Conservation (phyloP, 1,284 basidiomycete genomes). For the Naganishia cerealis region DNA sequence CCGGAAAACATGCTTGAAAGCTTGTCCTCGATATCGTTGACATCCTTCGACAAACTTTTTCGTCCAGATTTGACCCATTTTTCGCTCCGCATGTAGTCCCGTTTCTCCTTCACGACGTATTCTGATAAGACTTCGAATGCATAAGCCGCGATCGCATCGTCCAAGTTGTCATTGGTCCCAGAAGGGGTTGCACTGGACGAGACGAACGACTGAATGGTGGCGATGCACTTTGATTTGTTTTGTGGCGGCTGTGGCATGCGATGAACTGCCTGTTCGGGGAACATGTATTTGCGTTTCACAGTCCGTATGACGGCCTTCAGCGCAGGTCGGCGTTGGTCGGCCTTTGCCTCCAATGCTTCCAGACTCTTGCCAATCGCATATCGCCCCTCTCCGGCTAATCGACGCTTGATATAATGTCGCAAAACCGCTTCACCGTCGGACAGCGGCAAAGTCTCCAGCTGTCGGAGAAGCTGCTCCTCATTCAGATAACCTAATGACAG, state of each 20-base stretch:
- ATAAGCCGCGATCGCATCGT: constrained; percentile 43
- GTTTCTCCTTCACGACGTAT: constrained; percentile 50
- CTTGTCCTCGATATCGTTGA: constrained; percentile 51
- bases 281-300: constrained; percentile 47
- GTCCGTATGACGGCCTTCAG: constrained; percentile 50
- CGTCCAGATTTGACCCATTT: constrained; percentile 52
- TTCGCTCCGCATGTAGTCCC: constrained; percentile 52
- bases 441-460: constrained; percentile 44
- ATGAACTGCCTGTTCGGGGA: constrained; percentile 38
- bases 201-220: constrained; percentile 37
- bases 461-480: constrained; percentile 44
- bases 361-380: constrained; percentile 49
- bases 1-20: constrained; percentile 40
- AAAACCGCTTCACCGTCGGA: constrained; percentile 50
- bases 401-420: constrained; percentile 48
- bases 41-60: constrained; percentile 48
- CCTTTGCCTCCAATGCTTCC: constrained; percentile 47
- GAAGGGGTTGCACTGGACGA: constrained; percentile 16
- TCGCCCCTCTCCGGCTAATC: constrained; percentile 49
- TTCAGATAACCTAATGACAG: constrained; percentile 52
- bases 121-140: constrained; percentile 51
- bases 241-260: constrained; percentile 49
- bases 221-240: constrained; percentile 48
- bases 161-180: background rate
- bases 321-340: constrained; percentile 43